Percentiles rank a stretch among this genome's conserved stretches.
These are phyloP conservation scores for Ceratorhiza oryzae-sativae DNA, from an alignment of 1,284 basidiomycete species.

Conservation along the genomic window DNA sequence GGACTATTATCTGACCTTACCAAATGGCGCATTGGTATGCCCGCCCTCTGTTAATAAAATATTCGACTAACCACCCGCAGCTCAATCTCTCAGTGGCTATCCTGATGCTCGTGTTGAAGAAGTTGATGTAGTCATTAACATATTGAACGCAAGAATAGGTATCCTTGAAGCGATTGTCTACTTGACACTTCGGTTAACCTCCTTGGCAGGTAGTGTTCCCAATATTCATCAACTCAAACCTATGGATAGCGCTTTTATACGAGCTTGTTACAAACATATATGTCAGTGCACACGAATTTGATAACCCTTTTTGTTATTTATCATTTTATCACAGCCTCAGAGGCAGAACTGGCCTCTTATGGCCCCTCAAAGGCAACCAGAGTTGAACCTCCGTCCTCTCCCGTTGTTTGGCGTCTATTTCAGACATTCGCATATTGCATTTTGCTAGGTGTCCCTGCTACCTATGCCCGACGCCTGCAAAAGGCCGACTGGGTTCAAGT, in stretches of 20 bases:
- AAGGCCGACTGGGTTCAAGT: constrained; percentile 42
- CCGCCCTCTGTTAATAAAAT: background rate
- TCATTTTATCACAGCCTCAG: background rate
- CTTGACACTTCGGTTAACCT: background rate
- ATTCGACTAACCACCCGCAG: constrained; percentile 11
- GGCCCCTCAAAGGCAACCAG: constrained; percentile 26
- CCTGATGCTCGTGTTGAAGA: constrained; percentile 40
- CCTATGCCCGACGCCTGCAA: constrained; percentile 34
- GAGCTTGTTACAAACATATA: constrained; percentile 38
- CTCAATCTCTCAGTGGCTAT: constrained; percentile 41
- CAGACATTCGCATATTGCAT: constrained; percentile 26
- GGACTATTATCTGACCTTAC: constrained; percentile 39
- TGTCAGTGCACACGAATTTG: constrained; percentile 24
- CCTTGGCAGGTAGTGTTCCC: constrained; percentile 10
- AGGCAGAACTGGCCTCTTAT: constrained; percentile 20
- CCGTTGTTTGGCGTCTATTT: constrained; percentile 20
- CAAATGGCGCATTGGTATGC: constrained; percentile 41
- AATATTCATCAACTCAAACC: constrained; percentile 38
- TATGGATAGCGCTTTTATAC: constrained; percentile 38
- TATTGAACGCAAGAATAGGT: constrained; percentile 41
- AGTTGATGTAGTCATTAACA: constrained; percentile 39
- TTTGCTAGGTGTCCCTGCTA: constrained; percentile 36
- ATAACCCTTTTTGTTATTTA: background rate
- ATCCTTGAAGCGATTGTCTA: background rate
- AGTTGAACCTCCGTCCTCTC: background rate